Evolutionary conservation across 306 rosid species (phyloP).

Genomic region (Echinosophora koreensis): DNA sequence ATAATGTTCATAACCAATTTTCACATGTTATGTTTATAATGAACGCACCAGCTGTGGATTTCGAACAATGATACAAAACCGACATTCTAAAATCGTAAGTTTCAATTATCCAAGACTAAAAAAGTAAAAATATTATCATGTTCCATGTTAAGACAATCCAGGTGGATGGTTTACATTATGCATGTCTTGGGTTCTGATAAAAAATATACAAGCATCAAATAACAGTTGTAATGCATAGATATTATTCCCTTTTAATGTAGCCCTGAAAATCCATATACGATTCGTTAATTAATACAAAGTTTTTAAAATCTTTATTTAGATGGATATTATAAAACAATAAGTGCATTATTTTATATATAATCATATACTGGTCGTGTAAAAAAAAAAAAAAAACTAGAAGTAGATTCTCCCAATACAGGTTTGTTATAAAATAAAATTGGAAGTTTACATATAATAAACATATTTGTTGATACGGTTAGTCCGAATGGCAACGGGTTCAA

Average conservation of each 20-base stretch:
- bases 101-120: conserved; percentile 1
- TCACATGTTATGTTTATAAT: conserved; percentile 43
- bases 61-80: not conserved
- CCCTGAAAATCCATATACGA: not conserved
- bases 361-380: too few relatives aligned
- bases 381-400: too few relatives aligned
- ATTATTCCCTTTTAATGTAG: not conserved
- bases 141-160: not conserved
- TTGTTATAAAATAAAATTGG: too few relatives aligned
- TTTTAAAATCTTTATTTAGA: too few relatives aligned
- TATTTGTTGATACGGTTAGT: too few relatives aligned
- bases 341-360: too few relatives aligned
- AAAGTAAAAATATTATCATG: not conserved
- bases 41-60: not conserved
- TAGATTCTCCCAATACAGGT: too few relatives aligned
- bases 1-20: conserved; percentile 29
- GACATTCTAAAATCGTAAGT: conserved; percentile 26
- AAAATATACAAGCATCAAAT: conserved; percentile 27
- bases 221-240: conserved; percentile 16
- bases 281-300: too few relatives aligned
- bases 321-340: too few relatives aligned
- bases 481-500: too few relatives aligned
- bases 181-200: not conserved
- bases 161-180: not conserved
- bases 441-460: too few relatives aligned